These are phyloP conservation scores for Glycyrrhiza uralensis DNA, from an alignment of 306 rosid genomes.

Conservation along the genomic window DNA sequence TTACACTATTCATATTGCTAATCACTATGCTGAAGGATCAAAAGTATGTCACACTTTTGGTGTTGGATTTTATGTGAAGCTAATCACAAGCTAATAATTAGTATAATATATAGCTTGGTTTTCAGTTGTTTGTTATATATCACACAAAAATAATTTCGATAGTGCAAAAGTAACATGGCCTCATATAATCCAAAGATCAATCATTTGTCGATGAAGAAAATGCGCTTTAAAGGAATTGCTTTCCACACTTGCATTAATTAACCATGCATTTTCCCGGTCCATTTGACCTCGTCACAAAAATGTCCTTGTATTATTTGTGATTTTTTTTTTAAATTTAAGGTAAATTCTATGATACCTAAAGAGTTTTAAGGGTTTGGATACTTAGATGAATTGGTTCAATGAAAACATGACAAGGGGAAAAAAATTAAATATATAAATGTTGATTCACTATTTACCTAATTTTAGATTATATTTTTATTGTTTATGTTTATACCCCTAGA, in stretches of 20 bases:
- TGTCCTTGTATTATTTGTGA: background rate
- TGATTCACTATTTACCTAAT: no score
- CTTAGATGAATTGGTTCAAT: no score
- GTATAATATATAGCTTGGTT: background rate
- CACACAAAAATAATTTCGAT: background rate
- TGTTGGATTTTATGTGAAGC: slow-evolving; percentile 26
- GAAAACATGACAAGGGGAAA: no score
- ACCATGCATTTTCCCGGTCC: background rate
- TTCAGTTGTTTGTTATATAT: slow-evolving; percentile 10
- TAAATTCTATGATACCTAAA: no score
- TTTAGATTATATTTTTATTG: no score
- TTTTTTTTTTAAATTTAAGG: background rate
- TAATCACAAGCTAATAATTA: slow-evolving; percentile 11
- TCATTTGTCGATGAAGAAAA: slow-evolving; percentile 23
- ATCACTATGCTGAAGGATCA: slow-evolving; percentile 30
- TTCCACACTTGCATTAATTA: background rate
- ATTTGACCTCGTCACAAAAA: background rate
- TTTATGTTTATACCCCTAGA: no score
- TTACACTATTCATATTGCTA: background rate
- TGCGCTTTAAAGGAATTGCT: background rate
- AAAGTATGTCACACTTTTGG: slow-evolving; percentile 2
- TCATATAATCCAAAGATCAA: slow-evolving; percentile 23
- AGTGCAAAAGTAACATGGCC: slow-evolving; percentile 3
- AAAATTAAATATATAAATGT: no score
- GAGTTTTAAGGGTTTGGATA: no score